phyloP scores from a whole-genome alignment of 257 asterid genomes.

The Solanum pinnatisectum region DNA sequence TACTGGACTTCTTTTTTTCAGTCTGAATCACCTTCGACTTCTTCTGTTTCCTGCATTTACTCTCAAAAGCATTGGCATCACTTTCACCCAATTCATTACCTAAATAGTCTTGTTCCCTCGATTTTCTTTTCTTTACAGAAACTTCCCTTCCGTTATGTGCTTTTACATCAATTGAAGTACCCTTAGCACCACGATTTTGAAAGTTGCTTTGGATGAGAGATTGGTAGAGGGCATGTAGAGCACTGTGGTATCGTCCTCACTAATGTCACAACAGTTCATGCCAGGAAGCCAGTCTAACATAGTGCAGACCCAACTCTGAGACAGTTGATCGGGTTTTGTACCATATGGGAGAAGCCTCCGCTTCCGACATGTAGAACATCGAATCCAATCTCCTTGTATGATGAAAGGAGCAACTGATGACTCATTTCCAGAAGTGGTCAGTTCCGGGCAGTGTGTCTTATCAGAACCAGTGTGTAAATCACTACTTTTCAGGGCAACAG shows the following conservation, averaged over 20 bases:
- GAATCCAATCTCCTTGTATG: constrained; percentile 54
- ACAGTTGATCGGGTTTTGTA: constrained; percentile 32
- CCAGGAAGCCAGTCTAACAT: constrained; percentile 95
- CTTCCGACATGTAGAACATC: constrained; percentile 48
- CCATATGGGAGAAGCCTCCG: constrained; percentile 79
- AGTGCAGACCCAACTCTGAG: constrained; percentile 74
- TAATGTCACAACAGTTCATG: constrained; percentile 33
- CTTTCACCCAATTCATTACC: constrained; percentile 20
- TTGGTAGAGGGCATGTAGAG: constrained; percentile 31
- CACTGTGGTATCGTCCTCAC: constrained; percentile 62
- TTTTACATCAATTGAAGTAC: constrained; percentile 12
- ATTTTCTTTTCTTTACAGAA: constrained; percentile 43
- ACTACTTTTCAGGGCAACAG: no score
- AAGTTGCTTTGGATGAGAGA: background rate
- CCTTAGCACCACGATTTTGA: constrained; percentile 21
- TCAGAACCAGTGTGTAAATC: no score
- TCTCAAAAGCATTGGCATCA: constrained; percentile 17
- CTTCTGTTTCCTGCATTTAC: constrained; percentile 35
- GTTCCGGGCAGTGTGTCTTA: no score
- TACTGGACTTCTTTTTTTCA: constrained; percentile 20
- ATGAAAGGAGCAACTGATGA: constrained; percentile 25
- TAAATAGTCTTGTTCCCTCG: constrained; percentile 23
- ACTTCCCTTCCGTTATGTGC: constrained; percentile 11
- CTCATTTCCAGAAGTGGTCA: constrained; percentile 11
- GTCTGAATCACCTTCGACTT: constrained; percentile 17